Evolutionary conservation across 768 basidiomycete species (phyloP), one percentile per base, ranked within the genome.

Genomic region (Phallus indusiatus): DNA sequence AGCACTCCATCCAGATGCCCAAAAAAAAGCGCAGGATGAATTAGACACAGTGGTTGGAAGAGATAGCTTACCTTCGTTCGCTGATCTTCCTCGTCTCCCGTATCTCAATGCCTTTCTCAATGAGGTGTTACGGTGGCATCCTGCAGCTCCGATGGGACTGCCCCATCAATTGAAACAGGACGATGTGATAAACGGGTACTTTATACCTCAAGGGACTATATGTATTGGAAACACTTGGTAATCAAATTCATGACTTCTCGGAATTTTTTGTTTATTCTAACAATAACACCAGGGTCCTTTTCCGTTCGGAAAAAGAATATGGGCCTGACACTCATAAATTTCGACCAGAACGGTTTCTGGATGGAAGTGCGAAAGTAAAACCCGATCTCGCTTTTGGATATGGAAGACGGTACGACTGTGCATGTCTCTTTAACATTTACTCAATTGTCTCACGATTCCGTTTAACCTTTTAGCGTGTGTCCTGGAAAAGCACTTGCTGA

Each of bases 401-500:
- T 36, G 55, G 55, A 17, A 56, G 55, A 28, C 55, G 55, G 55
- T 56, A 35, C 21, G 36, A 42, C 47, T 6, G 9, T 21, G 21
- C 47, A 22, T 55, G 18, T 42, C 2, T n/a, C 14, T 2, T 1
- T 24, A 49, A 28, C 42, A 4, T 14, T 7, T 24, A 33, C 7
- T 4, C 18, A 16, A 12, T 2, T n/a, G 11, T 12, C 20, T 35
- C 33, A 56, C 2, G 3, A 24, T 46, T 42, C n/a, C 37, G n/a
- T 12, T 9, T 28, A 28, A 28, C 28, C 5, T 42, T n/a, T 24
- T 48, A 72, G 71, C 2, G 71, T 73, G 11, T 71, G 69, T 50
- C 74, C 73, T 7, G 75, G 76, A 9, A 68, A 74, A 5, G 68
- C 72, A 59, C 61, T 75, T 22, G 66, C 66, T 1, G 58, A 63